Conservation (phyloP, 176 grass and related monocot genomes). For the Hyparrhenia diplandra region DNA sequence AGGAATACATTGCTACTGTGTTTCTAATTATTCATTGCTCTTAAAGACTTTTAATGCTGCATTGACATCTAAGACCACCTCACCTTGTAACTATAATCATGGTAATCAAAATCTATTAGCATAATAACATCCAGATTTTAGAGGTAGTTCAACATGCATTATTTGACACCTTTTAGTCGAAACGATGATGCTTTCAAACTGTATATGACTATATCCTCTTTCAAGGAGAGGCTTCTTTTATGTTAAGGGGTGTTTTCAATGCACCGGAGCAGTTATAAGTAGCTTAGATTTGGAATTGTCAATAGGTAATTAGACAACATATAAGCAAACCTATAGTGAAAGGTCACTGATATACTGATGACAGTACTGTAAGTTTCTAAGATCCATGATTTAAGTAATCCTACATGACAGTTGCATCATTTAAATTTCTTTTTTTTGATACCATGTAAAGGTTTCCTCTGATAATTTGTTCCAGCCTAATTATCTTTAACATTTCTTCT, state of each 20-base stretch:
- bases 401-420: neutral
- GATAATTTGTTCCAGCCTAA: neutral
- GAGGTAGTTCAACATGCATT: neutral
- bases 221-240: neutral
- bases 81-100: neutral
- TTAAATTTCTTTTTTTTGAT: slow-evolving; percentile 1
- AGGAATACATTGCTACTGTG: neutral
- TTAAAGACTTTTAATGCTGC: neutral
- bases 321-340: neutral
- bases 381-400: neutral
- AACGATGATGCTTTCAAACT: neutral
- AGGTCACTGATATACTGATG: neutral
- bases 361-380: neutral
- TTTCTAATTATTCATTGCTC: neutral
- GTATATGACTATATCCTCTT: neutral
- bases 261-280: neutral
- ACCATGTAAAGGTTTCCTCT: neutral
- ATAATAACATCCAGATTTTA: neutral
- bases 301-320: neutral
- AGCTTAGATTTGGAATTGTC: neutral
- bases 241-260: neutral
- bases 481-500: neutral
- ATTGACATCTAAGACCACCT: neutral
- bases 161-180: too few relatives aligned
- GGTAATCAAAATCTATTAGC: too few relatives aligned